These are phyloP conservation scores for Tricholomella constricta DNA, from an alignment of 768 basidiomycete species.

Conservation along the genomic window DNA sequence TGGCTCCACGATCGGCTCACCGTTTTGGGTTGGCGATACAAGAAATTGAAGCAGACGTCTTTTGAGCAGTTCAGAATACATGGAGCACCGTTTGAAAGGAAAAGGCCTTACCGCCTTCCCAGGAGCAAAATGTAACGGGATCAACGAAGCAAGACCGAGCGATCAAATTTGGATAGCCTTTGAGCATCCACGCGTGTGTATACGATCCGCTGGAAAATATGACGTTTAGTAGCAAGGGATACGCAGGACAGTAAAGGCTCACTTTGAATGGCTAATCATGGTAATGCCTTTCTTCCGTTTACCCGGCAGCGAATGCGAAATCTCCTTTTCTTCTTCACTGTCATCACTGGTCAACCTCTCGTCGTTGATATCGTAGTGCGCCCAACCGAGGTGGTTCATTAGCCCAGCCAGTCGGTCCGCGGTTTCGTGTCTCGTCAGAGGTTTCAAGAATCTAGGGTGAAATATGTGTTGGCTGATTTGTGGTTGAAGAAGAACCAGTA, in stretches of 20 bases:
- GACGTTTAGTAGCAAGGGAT: background rate
- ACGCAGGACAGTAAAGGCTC: conserved; percentile 21
- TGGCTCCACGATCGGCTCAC: conserved; percentile 39
- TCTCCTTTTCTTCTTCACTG: conserved; percentile 30
- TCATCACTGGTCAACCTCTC: conserved; percentile 21
- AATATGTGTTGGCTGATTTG: conserved; percentile 88
- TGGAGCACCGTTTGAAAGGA: background rate
- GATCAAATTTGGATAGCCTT: conserved; percentile 68
- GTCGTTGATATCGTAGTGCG: conserved; percentile 24
- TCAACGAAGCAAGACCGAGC: conserved; percentile 87
- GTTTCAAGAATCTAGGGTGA: conserved; percentile 69
- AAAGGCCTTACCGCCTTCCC: conserved; percentile 79
- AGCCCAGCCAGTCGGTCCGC: conserved; percentile 57
- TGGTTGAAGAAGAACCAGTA: conserved; percentile 78
- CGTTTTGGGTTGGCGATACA: conserved; percentile 69
- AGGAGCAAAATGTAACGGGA: conserved; percentile 87
- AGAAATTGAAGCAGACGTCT: conserved; percentile 92
- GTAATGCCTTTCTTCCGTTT: conserved; percentile 58
- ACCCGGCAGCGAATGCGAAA: conserved; percentile 18
- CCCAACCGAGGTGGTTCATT: conserved; percentile 68
- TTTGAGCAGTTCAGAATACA: background rate
- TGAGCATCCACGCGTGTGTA: conserved; percentile 87
- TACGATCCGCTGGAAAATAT: conserved; percentile 64
- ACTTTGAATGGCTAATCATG: conserved; percentile 90
- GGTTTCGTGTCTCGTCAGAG: conserved; percentile 65